These are phyloP conservation scores for Fusarium temperatum DNA, from an alignment of 2,329 filamentous ascomycete genomes.

Conservation along the genomic window DNA sequence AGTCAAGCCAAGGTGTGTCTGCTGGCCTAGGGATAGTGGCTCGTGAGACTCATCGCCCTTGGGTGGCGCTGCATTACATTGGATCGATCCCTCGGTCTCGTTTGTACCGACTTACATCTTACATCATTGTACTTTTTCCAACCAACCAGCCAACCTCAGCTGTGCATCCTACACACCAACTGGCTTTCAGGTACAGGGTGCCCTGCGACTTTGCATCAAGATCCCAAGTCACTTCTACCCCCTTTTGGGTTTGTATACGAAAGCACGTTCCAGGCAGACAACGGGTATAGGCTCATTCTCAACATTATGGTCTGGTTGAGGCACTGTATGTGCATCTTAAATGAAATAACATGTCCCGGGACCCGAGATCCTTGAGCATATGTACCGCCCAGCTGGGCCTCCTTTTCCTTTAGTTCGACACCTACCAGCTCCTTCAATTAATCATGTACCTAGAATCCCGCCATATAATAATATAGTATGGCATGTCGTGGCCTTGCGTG, in stretches of 20 bases:
- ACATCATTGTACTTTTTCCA: conserved; percentile 40
- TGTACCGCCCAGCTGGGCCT: conserved; percentile 24
- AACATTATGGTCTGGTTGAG: conserved; percentile 31
- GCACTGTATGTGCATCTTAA: conserved; percentile 13
- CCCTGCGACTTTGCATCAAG: conserved; percentile 15
- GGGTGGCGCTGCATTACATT: conserved; percentile 29
- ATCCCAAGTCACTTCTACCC: conserved; percentile 27
- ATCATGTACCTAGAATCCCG: conserved; percentile 22
- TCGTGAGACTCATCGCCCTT: conserved; percentile 31
- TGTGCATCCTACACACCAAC: conserved; percentile 28
- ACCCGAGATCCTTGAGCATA: conserved; percentile 34
- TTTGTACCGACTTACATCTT: conserved; percentile 41
- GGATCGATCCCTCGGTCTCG: conserved; percentile 25
- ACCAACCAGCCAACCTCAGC: conserved; percentile 6
- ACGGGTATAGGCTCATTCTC: conserved; percentile 32
- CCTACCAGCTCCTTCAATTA: neutral
- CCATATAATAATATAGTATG: conserved; percentile 1
- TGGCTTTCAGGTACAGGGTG: conserved; percentile 21
- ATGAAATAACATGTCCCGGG: conserved; percentile 16
- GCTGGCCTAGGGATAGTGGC: conserved; percentile 28
- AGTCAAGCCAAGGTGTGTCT: conserved; percentile 29
- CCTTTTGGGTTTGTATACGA: conserved; percentile 14
- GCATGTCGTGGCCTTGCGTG: conserved; percentile 30
- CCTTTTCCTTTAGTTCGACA: neutral
- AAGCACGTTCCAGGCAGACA: conserved; percentile 26